Evolutionary conservation across 78 protist genomes (phyloP).

Genomic region (Emiliania huxleyi): DNA sequence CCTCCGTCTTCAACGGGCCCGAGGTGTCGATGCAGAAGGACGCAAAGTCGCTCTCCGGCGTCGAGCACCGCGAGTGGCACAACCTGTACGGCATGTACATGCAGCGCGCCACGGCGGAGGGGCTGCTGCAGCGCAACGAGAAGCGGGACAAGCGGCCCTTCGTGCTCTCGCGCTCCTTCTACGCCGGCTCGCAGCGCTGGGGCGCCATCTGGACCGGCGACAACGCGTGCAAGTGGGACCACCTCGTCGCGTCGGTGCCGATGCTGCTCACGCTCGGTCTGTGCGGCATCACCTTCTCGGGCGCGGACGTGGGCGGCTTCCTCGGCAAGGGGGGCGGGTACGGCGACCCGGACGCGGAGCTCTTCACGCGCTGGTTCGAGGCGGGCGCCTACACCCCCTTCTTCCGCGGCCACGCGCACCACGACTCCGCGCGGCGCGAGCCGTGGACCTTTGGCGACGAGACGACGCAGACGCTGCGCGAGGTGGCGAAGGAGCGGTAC

Average conservation of each 20-base stretch:
- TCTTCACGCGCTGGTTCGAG: slow-evolving; percentile 94
- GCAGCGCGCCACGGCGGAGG: slow-evolving; percentile 61
- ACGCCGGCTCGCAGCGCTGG: slow-evolving; percentile 92
- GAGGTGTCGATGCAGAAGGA: slow-evolving; percentile 95
- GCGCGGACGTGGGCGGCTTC: slow-evolving; percentile 96
- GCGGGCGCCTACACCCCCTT: slow-evolving; percentile 94
- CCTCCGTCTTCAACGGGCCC: slow-evolving; percentile 96
- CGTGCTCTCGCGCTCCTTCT: slow-evolving; percentile 95
- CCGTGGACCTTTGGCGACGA: slow-evolving; percentile 94
- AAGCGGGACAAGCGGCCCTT: slow-evolving; percentile 77
- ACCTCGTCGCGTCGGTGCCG: slow-evolving; percentile 75
- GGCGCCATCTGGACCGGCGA: slow-evolving; percentile 99
- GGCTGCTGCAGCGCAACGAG: background rate
- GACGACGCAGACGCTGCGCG: slow-evolving; percentile 44
- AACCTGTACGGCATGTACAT: slow-evolving; percentile 90
- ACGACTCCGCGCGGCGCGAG: slow-evolving; percentile 91
- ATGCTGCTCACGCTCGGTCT: slow-evolving; percentile 85
- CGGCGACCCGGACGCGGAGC: slow-evolving; percentile 89
- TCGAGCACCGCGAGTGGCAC: slow-evolving; percentile 95
- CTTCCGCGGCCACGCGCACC: slow-evolving; percentile 96
- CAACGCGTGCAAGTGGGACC: slow-evolving; percentile 94
- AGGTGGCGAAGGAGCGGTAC: slow-evolving; percentile 80
- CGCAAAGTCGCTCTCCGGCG: slow-evolving; percentile 65
- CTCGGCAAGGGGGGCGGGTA: slow-evolving; percentile 74
- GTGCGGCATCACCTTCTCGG: slow-evolving; percentile 85